Conservation (phyloP, 306 rosid genomes). For the Vigna mungo region DNA sequence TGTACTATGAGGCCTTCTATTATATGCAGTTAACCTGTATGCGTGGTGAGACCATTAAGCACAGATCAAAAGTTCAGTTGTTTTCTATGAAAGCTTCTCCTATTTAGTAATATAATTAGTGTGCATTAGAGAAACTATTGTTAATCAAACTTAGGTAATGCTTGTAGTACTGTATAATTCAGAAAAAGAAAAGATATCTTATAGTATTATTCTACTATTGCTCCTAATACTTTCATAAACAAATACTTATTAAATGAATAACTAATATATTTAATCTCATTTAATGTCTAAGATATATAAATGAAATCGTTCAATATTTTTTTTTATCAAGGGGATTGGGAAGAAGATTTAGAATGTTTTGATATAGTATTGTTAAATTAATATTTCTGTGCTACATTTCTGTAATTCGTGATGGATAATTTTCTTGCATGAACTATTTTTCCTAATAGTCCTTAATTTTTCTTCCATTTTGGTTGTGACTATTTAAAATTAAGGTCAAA, state of each 20-base stretch:
- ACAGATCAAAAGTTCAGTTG: neutral
- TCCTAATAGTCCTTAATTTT: neutral
- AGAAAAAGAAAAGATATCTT: neutral
- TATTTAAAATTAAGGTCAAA: slow-evolving; percentile 53
- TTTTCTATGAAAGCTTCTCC: slow-evolving; percentile 19
- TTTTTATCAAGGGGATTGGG: neutral
- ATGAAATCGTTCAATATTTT: neutral
- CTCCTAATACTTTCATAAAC: neutral
- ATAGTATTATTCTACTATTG: neutral
- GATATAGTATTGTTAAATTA: neutral
- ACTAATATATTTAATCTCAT: neutral
- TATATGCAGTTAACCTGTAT: neutral
- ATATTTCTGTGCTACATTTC: neutral
- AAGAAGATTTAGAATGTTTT: neutral
- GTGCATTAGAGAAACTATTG: neutral
- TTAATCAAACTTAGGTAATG: slow-evolving; percentile 6
- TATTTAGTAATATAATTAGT: neutral
- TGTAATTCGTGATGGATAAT: neutral
- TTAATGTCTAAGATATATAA: neutral
- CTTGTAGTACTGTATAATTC: neutral
- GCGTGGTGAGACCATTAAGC: slow-evolving; percentile 2
- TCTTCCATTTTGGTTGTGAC: slow-evolving; percentile 25
- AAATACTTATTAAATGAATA: neutral
- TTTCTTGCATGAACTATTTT: slow-evolving; percentile 11
- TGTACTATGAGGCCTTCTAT: neutral